Evolutionary conservation across 2,329 filamentous ascomycete genomes (phyloP).

Genomic region (Ceratocystis alfenasii): DNA sequence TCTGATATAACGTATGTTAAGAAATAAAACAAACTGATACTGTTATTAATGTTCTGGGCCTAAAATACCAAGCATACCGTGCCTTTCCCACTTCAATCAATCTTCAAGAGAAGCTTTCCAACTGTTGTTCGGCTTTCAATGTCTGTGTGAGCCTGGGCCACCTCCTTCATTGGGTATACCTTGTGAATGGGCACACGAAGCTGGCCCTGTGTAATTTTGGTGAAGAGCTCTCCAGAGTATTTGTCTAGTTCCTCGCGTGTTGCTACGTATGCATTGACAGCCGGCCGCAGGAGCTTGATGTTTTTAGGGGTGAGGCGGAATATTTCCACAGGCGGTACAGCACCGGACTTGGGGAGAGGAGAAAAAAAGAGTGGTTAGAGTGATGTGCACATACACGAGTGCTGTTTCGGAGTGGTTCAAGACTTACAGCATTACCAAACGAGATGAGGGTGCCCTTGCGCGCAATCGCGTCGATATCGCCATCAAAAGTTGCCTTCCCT

Average conservation of each 20-base stretch:
- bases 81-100: slow-evolving; percentile 32
- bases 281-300: slow-evolving; percentile 62
- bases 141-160: slow-evolving; percentile 60
- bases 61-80: neutral
- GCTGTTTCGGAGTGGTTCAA: neutral
- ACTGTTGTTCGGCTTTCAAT: slow-evolving; percentile 71
- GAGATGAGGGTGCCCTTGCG: slow-evolving; percentile 65
- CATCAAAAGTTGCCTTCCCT: slow-evolving; percentile 73
- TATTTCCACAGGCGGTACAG: slow-evolving; percentile 55
- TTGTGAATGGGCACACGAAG: slow-evolving; percentile 64
- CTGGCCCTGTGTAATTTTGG: slow-evolving; percentile 55
- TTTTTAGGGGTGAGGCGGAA: slow-evolving; percentile 59
- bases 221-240: slow-evolving; percentile 62
- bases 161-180: slow-evolving; percentile 62
- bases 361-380: neutral
- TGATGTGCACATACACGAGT: neutral
- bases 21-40: slow-evolving; percentile 24
- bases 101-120: slow-evolving; percentile 68
- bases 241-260: slow-evolving; percentile 58
- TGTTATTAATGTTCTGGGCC: slow-evolving; percentile 13
- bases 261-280: slow-evolving; percentile 56
- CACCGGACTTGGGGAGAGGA: slow-evolving; percentile 40
- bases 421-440: slow-evolving; percentile 65
- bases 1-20: slow-evolving; percentile 12
- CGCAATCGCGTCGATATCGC: slow-evolving; percentile 59